Base-by-base conservation (phyloP, 2,329 filamentous ascomycete genomes). In the Penicillium verrucosum region DNA sequence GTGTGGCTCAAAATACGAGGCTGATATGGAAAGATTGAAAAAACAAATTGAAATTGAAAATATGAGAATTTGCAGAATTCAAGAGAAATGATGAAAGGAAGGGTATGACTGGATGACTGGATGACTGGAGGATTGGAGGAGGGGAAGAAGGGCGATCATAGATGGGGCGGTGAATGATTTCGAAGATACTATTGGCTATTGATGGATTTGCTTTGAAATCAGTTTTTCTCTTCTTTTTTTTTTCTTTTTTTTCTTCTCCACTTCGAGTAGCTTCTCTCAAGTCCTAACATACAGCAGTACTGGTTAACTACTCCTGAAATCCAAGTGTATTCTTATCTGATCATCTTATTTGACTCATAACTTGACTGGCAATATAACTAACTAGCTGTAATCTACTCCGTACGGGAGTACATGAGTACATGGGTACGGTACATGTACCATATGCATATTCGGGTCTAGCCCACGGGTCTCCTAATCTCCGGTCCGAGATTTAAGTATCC, bases 121-220 rank as follows among this genome's bases (percentile, higher is more conserved):
- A 9, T 1, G 27, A 54, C 9, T 30, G 12, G 51, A 49, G 25
- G 45, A 40, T 2, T 16, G 5, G 40, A 36, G 44, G 41, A 44
- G 36, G 44, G 42, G 41, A 45, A 56, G 58, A 11, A 16, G 48
- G 60, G 54, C 51, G 61, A 61, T 55, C 44, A 27, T 25, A 21
- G 27, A 41, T 18, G 32, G 32, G 54, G 59, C 55, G 56, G 57
- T 61, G 53, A 58, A 34, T 5, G 8, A 32, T 42, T 12, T 12
- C 29, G 16, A 16, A 3, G 2, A 34, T 50, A 11, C 56, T n/a
- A 64, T 65, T 61, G 62, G 61, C 8, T 41, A 5, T 4, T 1
- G 6, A 8, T 5, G 3, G 25, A 9, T 47, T 16, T 56, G 54
- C 54, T 56, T 56, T 52, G 54, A 56, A 56, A 52, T 55, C 37